Evolutionary conservation across 768 basidiomycete species (phyloP).

Genomic region (Neoboletus brunneissimus): DNA sequence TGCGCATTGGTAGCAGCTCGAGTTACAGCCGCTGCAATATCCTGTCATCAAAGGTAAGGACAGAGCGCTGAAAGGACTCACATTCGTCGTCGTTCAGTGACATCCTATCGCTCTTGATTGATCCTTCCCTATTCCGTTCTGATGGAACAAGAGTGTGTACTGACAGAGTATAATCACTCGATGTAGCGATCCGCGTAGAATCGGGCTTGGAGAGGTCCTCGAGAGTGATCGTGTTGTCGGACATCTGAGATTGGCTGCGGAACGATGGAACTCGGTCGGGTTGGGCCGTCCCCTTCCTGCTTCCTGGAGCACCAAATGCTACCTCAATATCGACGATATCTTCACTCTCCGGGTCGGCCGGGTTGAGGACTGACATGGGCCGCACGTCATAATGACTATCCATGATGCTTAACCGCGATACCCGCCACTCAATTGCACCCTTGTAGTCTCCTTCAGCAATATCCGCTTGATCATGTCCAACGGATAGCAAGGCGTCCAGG

Average conservation of each 20-base stretch:
- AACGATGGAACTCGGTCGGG: constrained; percentile 27
- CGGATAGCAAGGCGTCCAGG: constrained; percentile 56
- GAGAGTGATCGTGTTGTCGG: constrained; percentile 34
- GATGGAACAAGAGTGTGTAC: constrained; percentile 24
- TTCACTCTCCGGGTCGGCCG: constrained; percentile 41
- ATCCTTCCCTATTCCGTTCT: constrained; percentile 19
- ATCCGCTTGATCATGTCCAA: constrained; percentile 72
- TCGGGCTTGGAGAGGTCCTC: constrained; percentile 24
- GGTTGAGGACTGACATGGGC: constrained; percentile 37
- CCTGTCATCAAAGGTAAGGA: background rate
- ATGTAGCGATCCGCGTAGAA: constrained; percentile 17
- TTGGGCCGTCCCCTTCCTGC: constrained; percentile 26
- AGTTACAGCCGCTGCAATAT: constrained; percentile 17
- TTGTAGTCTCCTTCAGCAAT: constrained; percentile 68
- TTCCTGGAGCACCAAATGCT: constrained; percentile 44
- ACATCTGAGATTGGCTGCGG: constrained; percentile 35
- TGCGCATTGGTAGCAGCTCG: constrained; percentile 36
- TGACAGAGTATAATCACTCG: constrained; percentile 26
- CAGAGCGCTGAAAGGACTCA: constrained; percentile 4
- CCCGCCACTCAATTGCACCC: constrained; percentile 74
- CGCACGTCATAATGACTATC: constrained; percentile 48
- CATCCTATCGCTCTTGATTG: constrained; percentile 18
- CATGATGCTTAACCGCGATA: constrained; percentile 65
- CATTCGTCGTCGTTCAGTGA: constrained; percentile 27
- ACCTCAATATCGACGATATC: constrained; percentile 60